phyloP scores from a whole-genome alignment of 2,329 filamentous ascomycete genomes.

The Colletotrichum simmondsii region DNA sequence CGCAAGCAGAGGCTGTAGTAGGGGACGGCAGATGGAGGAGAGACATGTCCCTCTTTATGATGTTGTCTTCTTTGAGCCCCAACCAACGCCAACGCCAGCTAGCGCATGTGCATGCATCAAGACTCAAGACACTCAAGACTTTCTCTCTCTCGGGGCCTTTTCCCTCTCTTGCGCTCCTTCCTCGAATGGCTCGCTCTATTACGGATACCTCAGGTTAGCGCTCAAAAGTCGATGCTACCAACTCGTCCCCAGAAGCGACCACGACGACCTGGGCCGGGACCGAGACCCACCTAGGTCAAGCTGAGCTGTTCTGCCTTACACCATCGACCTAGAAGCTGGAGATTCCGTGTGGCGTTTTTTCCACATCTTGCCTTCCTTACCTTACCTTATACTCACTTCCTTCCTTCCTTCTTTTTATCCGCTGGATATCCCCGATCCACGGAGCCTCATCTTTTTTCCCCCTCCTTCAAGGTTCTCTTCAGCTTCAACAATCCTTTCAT shows the following conservation, averaged over 20 bases:
- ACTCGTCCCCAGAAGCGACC: not conserved
- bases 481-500: constrained; percentile 3
- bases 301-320: not conserved
- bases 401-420: constrained; percentile 14
- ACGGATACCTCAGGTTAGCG: not conserved
- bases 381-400: too few relatives aligned
- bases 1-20: constrained; percentile 19
- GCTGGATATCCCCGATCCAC: not conserved
- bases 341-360: constrained; percentile 8
- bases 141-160: not conserved
- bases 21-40: constrained; percentile 12
- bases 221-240: constrained; percentile 12
- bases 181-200: not conserved
- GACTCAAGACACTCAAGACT: not conserved
- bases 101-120: constrained; percentile 15
- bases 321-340: constrained; percentile 20
- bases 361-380: not conserved
- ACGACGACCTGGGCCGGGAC: too few relatives aligned
- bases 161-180: not conserved
- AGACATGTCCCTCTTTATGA: constrained; percentile 17
- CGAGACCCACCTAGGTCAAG: not conserved
- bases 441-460: constrained; percentile 5
- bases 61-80: constrained; percentile 12
- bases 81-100: constrained; percentile 16
- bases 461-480: constrained; percentile 13